These are phyloP conservation scores for Rhipidocladum racemiflorum DNA, from an alignment of 176 grass and related monocot genomes.

Conservation along the genomic window DNA sequence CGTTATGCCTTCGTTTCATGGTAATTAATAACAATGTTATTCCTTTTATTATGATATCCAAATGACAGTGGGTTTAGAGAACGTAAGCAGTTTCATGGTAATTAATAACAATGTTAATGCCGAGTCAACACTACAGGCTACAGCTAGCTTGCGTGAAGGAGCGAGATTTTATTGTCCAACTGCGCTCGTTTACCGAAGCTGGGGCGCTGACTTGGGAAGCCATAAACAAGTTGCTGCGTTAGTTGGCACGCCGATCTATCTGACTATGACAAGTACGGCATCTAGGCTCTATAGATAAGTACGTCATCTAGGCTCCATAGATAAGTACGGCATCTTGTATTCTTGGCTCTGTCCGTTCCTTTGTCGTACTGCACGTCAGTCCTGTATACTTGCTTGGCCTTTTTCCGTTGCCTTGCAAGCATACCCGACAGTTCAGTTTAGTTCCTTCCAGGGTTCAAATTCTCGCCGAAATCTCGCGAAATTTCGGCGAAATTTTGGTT, in stretches of 20 bases:
- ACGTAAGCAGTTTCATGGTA: too few species aligned
- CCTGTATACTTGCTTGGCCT: background rate
- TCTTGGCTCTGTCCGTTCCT: background rate
- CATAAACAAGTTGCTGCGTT: conserved; percentile 7
- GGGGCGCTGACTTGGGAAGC: background rate
- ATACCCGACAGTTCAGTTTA: background rate
- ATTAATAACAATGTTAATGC: background rate
- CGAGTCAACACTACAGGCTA: background rate
- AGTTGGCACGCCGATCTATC: conserved; percentile 2
- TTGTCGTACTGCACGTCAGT: conserved; percentile 16
- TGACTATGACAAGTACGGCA: conserved; percentile 15
- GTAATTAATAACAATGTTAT: background rate
- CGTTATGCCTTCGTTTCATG: background rate
- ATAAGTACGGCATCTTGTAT: conserved; percentile 13
- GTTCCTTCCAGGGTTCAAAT: too few species aligned
- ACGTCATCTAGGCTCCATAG: background rate
- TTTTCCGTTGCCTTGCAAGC: background rate
- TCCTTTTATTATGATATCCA: background rate
- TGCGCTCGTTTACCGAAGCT: background rate
- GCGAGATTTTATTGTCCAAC: background rate
- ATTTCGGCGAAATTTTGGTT: too few species aligned
- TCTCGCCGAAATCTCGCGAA: too few species aligned
- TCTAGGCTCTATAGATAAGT: background rate
- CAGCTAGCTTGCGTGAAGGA: background rate
- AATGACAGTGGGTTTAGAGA: background rate